Percentiles rank a stretch among this genome's conserved stretches.
Conservation (phyloP, 768 basidiomycete species). For the Russula griseocarnosa region DNA sequence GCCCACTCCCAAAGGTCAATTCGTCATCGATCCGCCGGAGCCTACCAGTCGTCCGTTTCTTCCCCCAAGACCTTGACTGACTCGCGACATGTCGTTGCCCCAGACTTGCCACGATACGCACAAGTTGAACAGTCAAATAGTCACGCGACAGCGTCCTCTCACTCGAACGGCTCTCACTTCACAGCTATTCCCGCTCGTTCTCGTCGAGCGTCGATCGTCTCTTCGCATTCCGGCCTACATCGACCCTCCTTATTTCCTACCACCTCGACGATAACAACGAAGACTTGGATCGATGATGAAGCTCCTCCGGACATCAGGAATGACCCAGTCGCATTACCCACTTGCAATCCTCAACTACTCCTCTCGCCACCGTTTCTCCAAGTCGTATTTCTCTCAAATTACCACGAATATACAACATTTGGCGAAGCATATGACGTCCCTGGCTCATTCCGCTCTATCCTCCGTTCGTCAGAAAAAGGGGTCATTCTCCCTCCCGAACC, state of each 20-base stretch:
- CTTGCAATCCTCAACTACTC: not conserved
- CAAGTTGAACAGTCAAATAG: not conserved
- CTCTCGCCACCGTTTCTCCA: not conserved
- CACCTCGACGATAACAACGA: not conserved
- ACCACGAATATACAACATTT: not conserved
- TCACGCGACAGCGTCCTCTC: not conserved
- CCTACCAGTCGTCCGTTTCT: not conserved
- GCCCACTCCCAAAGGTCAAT: conserved; percentile 1
- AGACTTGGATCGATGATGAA: not conserved
- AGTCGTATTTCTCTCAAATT: not conserved
- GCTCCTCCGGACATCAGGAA: not conserved
- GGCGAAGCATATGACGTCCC: not conserved
- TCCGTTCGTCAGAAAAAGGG: not conserved
- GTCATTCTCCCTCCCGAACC: not conserved
- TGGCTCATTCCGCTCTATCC: not conserved
- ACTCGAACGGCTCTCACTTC: conserved; percentile 7
- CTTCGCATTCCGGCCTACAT: not conserved
- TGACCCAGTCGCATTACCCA: not conserved
- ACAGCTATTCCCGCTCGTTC: conserved; percentile 10
- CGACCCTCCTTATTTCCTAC: not conserved
- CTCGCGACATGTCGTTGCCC: not conserved
- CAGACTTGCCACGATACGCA: not conserved
- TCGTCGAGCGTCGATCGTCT: conserved; percentile 5
- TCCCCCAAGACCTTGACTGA: not conserved
- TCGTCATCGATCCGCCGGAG: conserved; percentile 15